Percentiles rank a stretch among this genome's conserved stretches.
These are phyloP conservation scores for Solanum hybrid DNA, from an alignment of 305 asterid genomes.

Conservation along the genomic window DNA sequence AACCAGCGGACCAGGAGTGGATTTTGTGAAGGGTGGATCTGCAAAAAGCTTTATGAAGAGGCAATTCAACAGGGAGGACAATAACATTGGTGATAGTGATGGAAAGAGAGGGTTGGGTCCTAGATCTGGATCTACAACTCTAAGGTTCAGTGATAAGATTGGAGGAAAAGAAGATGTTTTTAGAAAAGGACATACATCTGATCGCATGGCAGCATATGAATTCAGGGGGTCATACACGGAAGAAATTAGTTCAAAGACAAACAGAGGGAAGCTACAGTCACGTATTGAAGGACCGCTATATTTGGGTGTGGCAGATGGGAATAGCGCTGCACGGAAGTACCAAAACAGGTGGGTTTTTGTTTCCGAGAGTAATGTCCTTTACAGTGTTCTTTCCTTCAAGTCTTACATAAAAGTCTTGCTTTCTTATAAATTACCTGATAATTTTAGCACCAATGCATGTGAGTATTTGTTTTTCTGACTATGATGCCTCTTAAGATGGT, in stretches of 20 bases:
- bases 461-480: background rate
- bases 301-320: slow-evolving; percentile 25
- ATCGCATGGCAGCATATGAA: slow-evolving; percentile 21
- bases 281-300: slow-evolving; percentile 43
- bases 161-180: slow-evolving; percentile 23
- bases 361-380: background rate
- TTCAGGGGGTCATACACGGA: slow-evolving; percentile 21
- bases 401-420: background rate
- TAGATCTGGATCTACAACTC: slow-evolving; percentile 39
- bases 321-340: slow-evolving; percentile 17
- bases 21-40: slow-evolving; percentile 12
- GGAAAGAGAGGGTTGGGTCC: slow-evolving; percentile 42
- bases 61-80: slow-evolving; percentile 24
- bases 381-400: background rate
- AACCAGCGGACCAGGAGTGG: slow-evolving; percentile 17
- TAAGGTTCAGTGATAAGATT: slow-evolving; percentile 13
- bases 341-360: slow-evolving; percentile 37
- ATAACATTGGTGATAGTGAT: slow-evolving; percentile 16
- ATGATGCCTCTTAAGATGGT: background rate
- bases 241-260: slow-evolving; percentile 33
- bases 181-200: slow-evolving; percentile 25
- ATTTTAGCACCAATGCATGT: background rate
- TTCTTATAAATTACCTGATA: background rate
- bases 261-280: slow-evolving; percentile 40
- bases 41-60: slow-evolving; percentile 21